phyloP scores from a whole-genome alignment of 305 asterid genomes.

The Caryopteris hybrid region DNA sequence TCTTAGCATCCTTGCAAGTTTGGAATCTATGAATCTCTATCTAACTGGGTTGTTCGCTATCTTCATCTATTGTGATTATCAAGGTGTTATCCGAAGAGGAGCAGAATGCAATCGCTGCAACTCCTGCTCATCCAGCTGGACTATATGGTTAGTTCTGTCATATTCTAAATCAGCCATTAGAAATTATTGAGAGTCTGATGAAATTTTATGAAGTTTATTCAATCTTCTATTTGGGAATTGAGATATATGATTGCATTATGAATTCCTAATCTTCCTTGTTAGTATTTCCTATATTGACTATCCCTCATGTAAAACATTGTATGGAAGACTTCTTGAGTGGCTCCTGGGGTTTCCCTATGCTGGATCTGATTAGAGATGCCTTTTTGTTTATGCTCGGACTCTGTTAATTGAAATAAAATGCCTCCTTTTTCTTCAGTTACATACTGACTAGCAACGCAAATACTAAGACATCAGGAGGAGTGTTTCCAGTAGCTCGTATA shows the following conservation, averaged over 20 bases:
- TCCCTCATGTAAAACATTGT: neutral
- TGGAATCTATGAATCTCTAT: neutral
- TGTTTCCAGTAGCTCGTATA: neutral
- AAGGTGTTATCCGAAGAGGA: constrained; percentile 90
- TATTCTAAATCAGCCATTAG: neutral
- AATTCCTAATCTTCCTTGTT: neutral
- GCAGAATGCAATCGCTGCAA: constrained; percentile 82
- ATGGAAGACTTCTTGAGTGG: constrained; percentile 1
- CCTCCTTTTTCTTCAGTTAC: neutral
- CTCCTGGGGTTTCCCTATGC: neutral
- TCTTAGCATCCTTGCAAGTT: neutral
- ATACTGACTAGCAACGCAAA: neutral
- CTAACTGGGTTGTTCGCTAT: constrained; percentile 9
- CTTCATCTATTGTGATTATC: constrained; percentile 18
- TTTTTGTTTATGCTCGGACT: neutral
- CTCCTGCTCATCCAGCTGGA: constrained; percentile 98
- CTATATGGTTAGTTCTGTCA: constrained; percentile 61
- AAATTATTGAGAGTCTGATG: neutral
- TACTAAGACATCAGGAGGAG: neutral
- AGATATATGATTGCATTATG: neutral
- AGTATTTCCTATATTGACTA: neutral
- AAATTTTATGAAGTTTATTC: neutral
- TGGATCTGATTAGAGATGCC: neutral
- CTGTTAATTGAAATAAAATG: neutral
- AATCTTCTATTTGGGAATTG: neutral